Base-by-base conservation (phyloP, 73 alveolate genomes). In the Paramecium primaurelia region DNA sequence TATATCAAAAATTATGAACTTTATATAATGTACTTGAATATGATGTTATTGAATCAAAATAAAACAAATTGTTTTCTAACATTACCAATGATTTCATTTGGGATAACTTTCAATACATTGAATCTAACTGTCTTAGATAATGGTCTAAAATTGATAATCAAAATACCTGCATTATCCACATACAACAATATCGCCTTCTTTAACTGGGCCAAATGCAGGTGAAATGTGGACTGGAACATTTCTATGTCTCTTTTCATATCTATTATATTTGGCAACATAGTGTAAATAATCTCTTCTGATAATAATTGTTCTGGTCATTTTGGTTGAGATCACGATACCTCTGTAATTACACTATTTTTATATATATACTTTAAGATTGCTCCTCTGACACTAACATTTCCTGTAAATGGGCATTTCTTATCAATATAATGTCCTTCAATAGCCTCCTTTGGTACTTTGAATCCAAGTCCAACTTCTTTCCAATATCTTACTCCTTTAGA, bases 341-440 rank as follows among this genome's bases (percentile, higher is more conserved):
- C 97, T 95, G 20, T 8, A 88, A 84, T 68, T 32, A 69, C 47
- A 54, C 37, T 68, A 71, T 71, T 51, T 28, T 92, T 49, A 16
- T 16, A 54, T 18, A 54, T 54, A 36, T 94, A 94, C 97, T 94
- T 97, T 93, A 94, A 68, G 92, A 98, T 97, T 92, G 97, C 96
- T 59, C 99, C 99, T 96, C 99, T 96, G 93, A 97, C 96, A 64
- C 97, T 90, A 51, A 96, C 98, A 80, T 86, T 85, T 20, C 99
- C 98, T 73, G 99, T 98, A 99, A 98, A 98, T 51, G 99, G 99
- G 97, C 99, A 98, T 95, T 98, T 98, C 95, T 98, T 97, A 98
- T 98, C 99, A 92, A 98, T 95, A 88, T 77, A 95, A 51, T 71
- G 68, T 25, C 99, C 99, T 59, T 95, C 98, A 92, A 96, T 98